Percentiles rank a stretch among this genome's conserved stretches.
Evolutionary conservation across 140 eudicot genomes (phyloP).

Genomic region (Oenanthe javanica): DNA sequence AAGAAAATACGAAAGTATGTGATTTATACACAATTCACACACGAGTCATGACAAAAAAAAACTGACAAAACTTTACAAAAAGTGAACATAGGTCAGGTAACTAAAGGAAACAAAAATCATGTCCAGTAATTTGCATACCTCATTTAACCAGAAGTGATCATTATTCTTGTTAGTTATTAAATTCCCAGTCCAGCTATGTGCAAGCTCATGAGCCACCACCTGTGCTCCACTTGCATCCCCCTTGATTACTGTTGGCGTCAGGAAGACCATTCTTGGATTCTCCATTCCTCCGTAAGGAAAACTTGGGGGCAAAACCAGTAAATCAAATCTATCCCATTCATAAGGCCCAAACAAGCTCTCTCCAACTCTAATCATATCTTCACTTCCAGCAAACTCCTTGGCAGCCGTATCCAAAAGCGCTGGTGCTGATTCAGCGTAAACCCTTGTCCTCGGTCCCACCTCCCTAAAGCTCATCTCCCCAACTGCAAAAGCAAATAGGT

Average conservation of each 20-base stretch:
- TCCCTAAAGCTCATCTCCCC: conserved; percentile 84
- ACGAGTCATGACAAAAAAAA: background rate
- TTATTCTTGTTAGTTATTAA: conserved; percentile 87
- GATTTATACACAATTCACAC: background rate
- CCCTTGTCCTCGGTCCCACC: conserved; percentile 94
- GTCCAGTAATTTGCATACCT: conserved; percentile 39
- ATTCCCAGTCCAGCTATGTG: conserved; percentile 99
- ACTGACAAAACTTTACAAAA: background rate
- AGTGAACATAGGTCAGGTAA: background rate
- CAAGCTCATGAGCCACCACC: conserved; percentile 97
- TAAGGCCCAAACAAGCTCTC: conserved; percentile 85
- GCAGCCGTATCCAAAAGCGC: conserved; percentile 73
- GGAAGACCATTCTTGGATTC: conserved; percentile 92
- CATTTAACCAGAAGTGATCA: conserved; percentile 97
- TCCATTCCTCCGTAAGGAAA: conserved; percentile 99
- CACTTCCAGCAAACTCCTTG: conserved; percentile 83
- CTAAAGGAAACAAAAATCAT: background rate
- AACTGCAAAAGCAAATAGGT: conserved; percentile 87
- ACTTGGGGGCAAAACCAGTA: conserved; percentile 92
- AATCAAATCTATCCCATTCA: conserved; percentile 96
- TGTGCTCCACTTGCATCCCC: conserved; percentile 94
- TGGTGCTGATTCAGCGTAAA: conserved; percentile 59
- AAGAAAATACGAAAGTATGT: background rate
- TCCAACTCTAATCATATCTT: conserved; percentile 90
- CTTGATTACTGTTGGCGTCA: conserved; percentile 92